Evolutionary conservation across 768 basidiomycete species (phyloP).

Genomic region (Chalciporus pseudorubinellus): DNA sequence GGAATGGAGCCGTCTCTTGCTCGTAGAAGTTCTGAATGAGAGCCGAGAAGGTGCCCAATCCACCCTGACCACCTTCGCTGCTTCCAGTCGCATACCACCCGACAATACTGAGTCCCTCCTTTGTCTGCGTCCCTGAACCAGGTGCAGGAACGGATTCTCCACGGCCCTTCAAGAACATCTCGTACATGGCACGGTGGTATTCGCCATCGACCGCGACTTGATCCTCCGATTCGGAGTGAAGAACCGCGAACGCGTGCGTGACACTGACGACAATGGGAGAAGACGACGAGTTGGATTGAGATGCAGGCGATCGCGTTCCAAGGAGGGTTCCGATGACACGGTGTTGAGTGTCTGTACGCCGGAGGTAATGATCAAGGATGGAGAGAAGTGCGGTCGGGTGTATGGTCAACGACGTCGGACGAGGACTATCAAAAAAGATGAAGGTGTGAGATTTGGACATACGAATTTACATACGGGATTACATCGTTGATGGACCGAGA

Average conservation of each 20-base stretch:
- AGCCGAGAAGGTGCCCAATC: constrained; percentile 89
- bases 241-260: constrained; percentile 83
- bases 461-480: constrained; percentile 40
- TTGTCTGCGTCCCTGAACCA: constrained; percentile 22
- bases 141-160: constrained; percentile 44
- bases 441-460: not conserved
- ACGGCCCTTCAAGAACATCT: constrained; percentile 65
- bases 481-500: constrained; percentile 28
- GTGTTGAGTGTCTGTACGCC: constrained; percentile 74
- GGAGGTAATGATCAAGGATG: constrained; percentile 95
- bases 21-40: constrained; percentile 98
- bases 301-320: constrained; percentile 62
- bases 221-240: constrained; percentile 89
- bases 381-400: constrained; percentile 93
- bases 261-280: constrained; percentile 53
- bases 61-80: constrained; percentile 36
- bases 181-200: constrained; percentile 91
- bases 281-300: constrained; percentile 17
- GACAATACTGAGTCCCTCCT: constrained; percentile 82
- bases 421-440: constrained; percentile 44
- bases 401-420: constrained; percentile 72
- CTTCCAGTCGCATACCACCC: constrained; percentile 90
- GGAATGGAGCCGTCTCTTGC: constrained; percentile 84
- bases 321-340: constrained; percentile 96
- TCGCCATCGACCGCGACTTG: constrained; percentile 97